Evolutionary conservation across 192 early-diverging fungal genomes (phyloP), one percentile per base, ranked within the genome.

Genomic region (Phycomyces blakesleeanus): DNA sequence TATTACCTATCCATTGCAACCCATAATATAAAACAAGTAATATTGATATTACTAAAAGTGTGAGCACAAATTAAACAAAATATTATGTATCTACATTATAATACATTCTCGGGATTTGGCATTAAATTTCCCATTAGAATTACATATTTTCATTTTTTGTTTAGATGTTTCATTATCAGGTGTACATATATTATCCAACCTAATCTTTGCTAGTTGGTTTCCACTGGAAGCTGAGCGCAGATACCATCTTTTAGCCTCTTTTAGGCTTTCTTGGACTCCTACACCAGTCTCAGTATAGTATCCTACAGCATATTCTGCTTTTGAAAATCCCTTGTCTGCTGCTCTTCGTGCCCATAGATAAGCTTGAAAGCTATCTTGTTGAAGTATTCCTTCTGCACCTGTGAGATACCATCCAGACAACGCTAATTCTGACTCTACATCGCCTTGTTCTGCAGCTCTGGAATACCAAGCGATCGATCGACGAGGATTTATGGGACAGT

Each of bases 391-490:
- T 59, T 98, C 94, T 5, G 92, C 87, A 6, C 74, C 74, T 3
- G 96, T 97, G 64, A 99, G 75, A 70, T 98, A 99, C 97, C 97
- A 99, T 18, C 96, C 97, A 2, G 96, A 95, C n/a, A 99, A 80
- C 16, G 94, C 94, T 40, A 99, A 78, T 70, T 98, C 96, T 7
- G 93, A 88, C 29, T 98, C 96, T 3, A 89, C 71, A 66, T 98
- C 88, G 12, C 90, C 87, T 73, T 95, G 90, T 66, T 97, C 92
- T 7, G 96, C 97, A 1, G 96, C 96, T 6, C 83, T 81, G 27
- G 91, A 91, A 83, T 98, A 99, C 93, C 95, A 99, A 1, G 88
- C 89, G 69, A 99, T 97, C 24, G 93, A 96, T 54, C 88, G 78
- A 21, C 91, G 78, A 5, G 97, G 85, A 62, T 98, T 92, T 3